Evolutionary conservation across 2,329 filamentous ascomycete species (phyloP).

Genomic region (Fusarium sp.): DNA sequence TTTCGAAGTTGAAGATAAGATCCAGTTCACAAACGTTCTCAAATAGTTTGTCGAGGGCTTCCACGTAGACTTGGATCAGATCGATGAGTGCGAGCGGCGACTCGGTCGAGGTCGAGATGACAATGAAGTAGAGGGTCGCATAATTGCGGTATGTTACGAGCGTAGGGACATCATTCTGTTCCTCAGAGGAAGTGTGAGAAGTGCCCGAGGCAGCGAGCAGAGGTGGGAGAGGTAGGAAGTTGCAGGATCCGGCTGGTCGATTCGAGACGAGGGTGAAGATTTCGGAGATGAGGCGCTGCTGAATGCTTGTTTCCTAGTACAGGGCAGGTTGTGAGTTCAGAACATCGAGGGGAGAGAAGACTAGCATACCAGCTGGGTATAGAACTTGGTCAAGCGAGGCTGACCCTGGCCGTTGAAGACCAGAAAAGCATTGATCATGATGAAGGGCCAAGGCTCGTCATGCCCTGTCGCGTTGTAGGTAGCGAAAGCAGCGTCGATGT

Average conservation of each 20-base stretch:
- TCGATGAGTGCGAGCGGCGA: slow-evolving; percentile 96
- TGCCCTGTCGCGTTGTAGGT: slow-evolving; percentile 20
- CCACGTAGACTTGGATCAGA: slow-evolving; percentile 97
- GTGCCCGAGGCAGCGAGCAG: slow-evolving; percentile 75
- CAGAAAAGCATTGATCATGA: slow-evolving; percentile 98
- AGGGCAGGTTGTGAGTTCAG: slow-evolving; percentile 17
- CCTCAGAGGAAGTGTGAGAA: slow-evolving; percentile 74
- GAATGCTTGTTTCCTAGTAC: slow-evolving; percentile 90
- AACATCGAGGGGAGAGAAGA: not conserved
- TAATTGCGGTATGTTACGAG: slow-evolving; percentile 99
- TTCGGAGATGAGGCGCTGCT: slow-evolving; percentile 96
- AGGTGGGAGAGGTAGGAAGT: slow-evolving; percentile 88
- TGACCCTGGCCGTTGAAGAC: slow-evolving; percentile 99
- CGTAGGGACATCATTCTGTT: slow-evolving; percentile 89
- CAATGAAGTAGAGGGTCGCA: slow-evolving; percentile 97
- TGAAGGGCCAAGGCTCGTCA: slow-evolving; percentile 46
- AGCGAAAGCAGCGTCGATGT: slow-evolving; percentile 12
- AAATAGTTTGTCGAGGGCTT: slow-evolving; percentile 93
- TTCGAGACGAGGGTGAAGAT: slow-evolving; percentile 97
- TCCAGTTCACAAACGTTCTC: slow-evolving; percentile 99
- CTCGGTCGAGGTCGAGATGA: slow-evolving; percentile 97
- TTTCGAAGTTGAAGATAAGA: slow-evolving; percentile 99
- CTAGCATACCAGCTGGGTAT: slow-evolving; percentile 85
- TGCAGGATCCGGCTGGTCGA: slow-evolving; percentile 92
- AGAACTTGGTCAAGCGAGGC: slow-evolving; percentile 97